A percentile compares a stretch with the other conserved stretches of the same genome.
Evolutionary conservation across 2,329 filamentous ascomycete species (phyloP).

Genomic region (Epichloe amarillans): DNA sequence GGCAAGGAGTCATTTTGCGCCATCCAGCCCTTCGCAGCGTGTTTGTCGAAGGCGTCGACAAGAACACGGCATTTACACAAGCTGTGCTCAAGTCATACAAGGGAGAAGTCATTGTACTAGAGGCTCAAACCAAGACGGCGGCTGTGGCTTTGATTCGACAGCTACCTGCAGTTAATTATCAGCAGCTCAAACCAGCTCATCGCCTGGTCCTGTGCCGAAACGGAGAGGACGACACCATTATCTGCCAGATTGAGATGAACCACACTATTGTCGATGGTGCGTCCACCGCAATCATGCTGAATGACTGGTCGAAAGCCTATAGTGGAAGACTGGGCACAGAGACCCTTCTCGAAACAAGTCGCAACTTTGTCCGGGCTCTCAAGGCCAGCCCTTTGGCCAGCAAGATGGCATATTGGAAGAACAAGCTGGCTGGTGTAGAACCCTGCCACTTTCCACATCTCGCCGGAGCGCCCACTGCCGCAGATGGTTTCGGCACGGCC

Average conservation of each 20-base stretch:
- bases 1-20: slow-evolving; percentile 6
- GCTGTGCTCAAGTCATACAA: slow-evolving; percentile 1
- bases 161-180: slow-evolving; percentile 1
- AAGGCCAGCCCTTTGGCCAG: background rate
- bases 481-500: background rate
- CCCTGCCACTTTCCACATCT: slow-evolving; percentile 8
- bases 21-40: slow-evolving; percentile 7
- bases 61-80: slow-evolving; percentile 3
- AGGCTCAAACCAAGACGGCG: background rate
- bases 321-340: background rate
- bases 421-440: slow-evolving; percentile 3
- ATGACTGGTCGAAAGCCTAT: slow-evolving; percentile 4
- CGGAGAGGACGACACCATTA: slow-evolving; percentile 4
- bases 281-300: slow-evolving; percentile 11
- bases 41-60: slow-evolving; percentile 3
- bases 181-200: slow-evolving; percentile 1
- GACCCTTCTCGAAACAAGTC: background rate
- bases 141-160: background rate
- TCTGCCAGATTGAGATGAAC: slow-evolving; percentile 20
- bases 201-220: background rate
- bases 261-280: slow-evolving; percentile 21
- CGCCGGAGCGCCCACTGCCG: background rate
- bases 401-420: slow-evolving; percentile 8
- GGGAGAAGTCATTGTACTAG: background rate
- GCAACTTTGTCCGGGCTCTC: slow-evolving; percentile 4